Conservation (phyloP, 192 early-diverging fungal genomes). For the Backusella liffmaniae region DNA sequence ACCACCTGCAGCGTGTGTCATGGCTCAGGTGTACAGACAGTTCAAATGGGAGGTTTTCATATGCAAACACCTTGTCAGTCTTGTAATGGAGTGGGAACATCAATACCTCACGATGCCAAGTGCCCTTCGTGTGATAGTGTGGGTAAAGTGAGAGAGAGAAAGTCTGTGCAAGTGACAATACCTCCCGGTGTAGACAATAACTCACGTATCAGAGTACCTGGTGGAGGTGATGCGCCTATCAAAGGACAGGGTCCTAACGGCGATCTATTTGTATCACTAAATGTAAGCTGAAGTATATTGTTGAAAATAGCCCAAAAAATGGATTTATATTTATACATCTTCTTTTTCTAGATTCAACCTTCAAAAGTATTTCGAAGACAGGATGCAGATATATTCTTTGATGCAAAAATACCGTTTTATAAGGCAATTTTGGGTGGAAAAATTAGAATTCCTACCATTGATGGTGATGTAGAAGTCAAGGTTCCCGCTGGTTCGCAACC, state of each 20-base stretch:
- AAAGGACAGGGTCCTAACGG: conserved; percentile 71
- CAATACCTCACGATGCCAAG: conserved; percentile 60
- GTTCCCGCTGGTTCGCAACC: conserved; percentile 87
- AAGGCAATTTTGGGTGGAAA: conserved; percentile 88
- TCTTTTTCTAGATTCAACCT: conserved; percentile 39
- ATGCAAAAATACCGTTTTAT: conserved; percentile 76
- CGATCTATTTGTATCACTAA: conserved; percentile 81
- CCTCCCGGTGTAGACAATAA: conserved; percentile 88
- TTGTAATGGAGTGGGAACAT: conserved; percentile 83
- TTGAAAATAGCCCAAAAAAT: background rate
- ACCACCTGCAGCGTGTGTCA: conserved; percentile 73
- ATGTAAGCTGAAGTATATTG: conserved; percentile 40
- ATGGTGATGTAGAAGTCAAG: conserved; percentile 93
- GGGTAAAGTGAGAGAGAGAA: conserved; percentile 72
- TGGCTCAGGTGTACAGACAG: conserved; percentile 82
- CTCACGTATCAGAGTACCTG: conserved; percentile 71
- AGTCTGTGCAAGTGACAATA: conserved; percentile 71
- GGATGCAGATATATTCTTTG: conserved; percentile 75
- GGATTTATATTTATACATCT: background rate
- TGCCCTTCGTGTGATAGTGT: conserved; percentile 81
- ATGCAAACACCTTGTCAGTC: conserved; percentile 80
- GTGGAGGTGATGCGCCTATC: conserved; percentile 81
- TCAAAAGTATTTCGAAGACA: conserved; percentile 82
- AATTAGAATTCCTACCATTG: conserved; percentile 88
- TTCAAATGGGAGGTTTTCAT: conserved; percentile 86